These are phyloP conservation scores for Decorospora gaudefroyi DNA, from an alignment of 2,329 filamentous ascomycete genomes.

Conservation along the genomic window DNA sequence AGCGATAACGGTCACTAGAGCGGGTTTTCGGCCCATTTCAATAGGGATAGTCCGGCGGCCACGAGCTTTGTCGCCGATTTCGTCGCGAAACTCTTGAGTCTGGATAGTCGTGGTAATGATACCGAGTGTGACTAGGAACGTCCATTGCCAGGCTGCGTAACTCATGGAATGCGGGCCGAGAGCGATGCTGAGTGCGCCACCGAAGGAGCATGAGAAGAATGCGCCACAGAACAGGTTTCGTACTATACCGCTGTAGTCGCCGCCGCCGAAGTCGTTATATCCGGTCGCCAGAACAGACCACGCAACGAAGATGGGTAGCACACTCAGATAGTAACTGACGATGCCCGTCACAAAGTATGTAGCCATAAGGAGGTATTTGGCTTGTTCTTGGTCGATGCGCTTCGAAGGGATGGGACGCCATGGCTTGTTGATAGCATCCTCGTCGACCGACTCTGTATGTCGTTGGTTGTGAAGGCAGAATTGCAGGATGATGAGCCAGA, in stretches of 20 bases:
- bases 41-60: conserved; percentile 81
- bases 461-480: conserved; percentile 51
- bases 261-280: conserved; percentile 42
- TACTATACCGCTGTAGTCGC: conserved; percentile 32
- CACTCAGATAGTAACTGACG: conserved; percentile 13
- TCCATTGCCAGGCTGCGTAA: conserved; percentile 33
- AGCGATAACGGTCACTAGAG: conserved; percentile 16
- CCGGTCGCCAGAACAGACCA: conserved; percentile 20
- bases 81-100: conserved; percentile 49
- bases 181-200: conserved; percentile 37
- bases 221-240: conserved; percentile 41
- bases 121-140: conserved; percentile 26
- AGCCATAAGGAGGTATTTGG: conserved; percentile 17
- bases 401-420: conserved; percentile 41
- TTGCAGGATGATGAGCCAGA: conserved; percentile 49
- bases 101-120: conserved; percentile 49
- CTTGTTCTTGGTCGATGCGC: conserved; percentile 25
- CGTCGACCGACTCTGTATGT: conserved; percentile 36
- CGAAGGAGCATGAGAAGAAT: conserved; percentile 35
- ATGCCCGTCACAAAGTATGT: neutral
- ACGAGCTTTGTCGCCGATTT: conserved; percentile 61
- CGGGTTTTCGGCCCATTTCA: conserved; percentile 62
- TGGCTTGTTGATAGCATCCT: conserved; percentile 52
- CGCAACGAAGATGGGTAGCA: conserved; percentile 22
- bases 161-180: conserved; percentile 15